phyloP scores from a whole-genome alignment of 352 stramenopile genomes.

The Phytophthora crassamura region DNA sequence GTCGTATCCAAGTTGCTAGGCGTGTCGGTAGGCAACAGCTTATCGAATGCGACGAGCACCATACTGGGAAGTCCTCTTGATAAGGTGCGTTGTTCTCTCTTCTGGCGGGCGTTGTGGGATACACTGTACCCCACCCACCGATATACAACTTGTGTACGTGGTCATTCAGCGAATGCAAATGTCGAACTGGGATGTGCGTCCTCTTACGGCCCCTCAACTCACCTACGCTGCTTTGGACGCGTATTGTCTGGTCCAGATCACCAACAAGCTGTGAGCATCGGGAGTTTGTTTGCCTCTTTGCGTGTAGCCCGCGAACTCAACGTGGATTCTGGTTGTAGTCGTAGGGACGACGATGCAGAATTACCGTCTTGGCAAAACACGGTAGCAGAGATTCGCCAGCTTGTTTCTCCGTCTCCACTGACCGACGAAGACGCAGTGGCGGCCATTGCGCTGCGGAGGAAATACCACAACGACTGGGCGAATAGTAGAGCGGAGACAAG shows the following conservation, averaged over 20 bases:
- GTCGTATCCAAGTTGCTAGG: constrained; percentile 49
- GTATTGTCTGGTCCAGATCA: constrained; percentile 62
- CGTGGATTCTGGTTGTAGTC: constrained; percentile 1
- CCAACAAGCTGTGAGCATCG: constrained; percentile 50
- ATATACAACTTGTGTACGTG: constrained; percentile 1
- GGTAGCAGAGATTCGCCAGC: constrained; percentile 25
- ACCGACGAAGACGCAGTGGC: constrained; percentile 23
- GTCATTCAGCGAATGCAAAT: constrained; percentile 64
- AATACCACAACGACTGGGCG: constrained; percentile 49
- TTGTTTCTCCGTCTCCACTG: constrained; percentile 38
- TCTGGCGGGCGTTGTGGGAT: neutral
- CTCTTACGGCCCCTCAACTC: constrained; percentile 54
- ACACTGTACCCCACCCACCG: neutral
- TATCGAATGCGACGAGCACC: constrained; percentile 58
- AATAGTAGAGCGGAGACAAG: neutral
- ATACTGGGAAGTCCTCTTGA: constrained; percentile 64
- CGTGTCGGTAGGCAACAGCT: constrained; percentile 52
- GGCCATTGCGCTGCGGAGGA: constrained; percentile 31
- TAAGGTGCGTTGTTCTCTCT: constrained; percentile 42
- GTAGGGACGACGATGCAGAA: constrained; percentile 10
- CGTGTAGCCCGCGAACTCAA: constrained; percentile 1
- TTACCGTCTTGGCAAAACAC: constrained; percentile 38
- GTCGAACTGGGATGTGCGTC: constrained; percentile 71
- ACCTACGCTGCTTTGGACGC: constrained; percentile 74
- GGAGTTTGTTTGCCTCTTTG: neutral